Evolutionary conservation across 371 early-diverging fungal species (phyloP), one percentile per base, ranked within the genome.

Genomic region (Mortierella sp.): DNA sequence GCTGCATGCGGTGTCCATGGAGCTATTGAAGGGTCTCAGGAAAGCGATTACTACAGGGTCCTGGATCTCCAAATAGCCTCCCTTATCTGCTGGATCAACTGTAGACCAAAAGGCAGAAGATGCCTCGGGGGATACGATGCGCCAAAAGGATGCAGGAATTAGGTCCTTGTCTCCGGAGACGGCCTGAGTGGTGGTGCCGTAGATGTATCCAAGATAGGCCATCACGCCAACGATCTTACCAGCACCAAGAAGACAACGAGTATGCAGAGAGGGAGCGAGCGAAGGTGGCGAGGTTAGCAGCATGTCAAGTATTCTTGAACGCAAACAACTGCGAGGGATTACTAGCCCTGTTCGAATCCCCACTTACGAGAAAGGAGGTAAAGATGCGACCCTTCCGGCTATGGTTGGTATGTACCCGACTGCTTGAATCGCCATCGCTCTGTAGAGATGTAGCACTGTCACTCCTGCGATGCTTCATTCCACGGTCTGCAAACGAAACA

Each of bases 151-250:
- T 6, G 64, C 56, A 4, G 41, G 14, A 6, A 58, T 46, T 4
- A 64, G 49, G 14, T 47, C 51, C 24, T 41, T 54, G 7, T 44
- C 42, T 6, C 42, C 54, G 9, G 27, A 49, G 26, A 47, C 12
- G 7, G 64, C 2, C 24, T 76, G 70, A 46, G 42, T 76, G 23
- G 76, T 76, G 2, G 57, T 76, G 12, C 76, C 76, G 47, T 76
- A 76, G 37, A 76, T 69, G 24, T 76, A 69, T 12, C 76, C 76
- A 9, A 76, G 62, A 17, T 76, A 76, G 5, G 70, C 60, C 76
- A 76, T 76, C 24, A 76, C 64, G 30, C 76, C 76, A 19, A 76
- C 54, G 52, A 76, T 61, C 76, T 76, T n/a, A n/a, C n/a, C n/a
- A n/a, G n/a, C n/a, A n/a, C n/a, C n/a, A n/a, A n/a, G n/a, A n/a